Base-by-base conservation (phyloP, 1,284 basidiomycete species). In the Anthracocystis walkeri region DNA sequence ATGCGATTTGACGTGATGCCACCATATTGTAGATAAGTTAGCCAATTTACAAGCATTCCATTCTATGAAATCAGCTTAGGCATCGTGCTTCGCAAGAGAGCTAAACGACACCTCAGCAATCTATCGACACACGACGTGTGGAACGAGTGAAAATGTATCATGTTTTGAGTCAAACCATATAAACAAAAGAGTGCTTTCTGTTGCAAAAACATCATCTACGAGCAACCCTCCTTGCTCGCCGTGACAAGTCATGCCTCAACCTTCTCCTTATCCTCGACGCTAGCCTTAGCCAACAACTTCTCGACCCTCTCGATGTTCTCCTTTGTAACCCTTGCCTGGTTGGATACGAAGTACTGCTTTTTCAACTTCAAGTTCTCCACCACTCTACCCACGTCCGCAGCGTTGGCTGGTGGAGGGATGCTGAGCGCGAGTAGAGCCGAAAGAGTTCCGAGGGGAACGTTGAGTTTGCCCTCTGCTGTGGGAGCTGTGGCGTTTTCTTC, bases 301-400 rank as follows among this genome's bases (percentile, higher is more conserved):
- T 85, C 83, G 23, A 81, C 80, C 62, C 70, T 61, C 16, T 79
- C 77, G 29, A 84, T 71, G 66, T 84, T 82, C 45, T 86, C 86
- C 83, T 86, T 85, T 48, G 87, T 88, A 78, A 87, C 86, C 21
- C 86, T 77, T 53, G 86, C 87, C 81, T 89, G 88, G 86, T 90
- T 90, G 70, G 87, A 88, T 84, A 93, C 90, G 85, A 91, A 98
- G 95, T 95, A 99, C 46, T 92, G 89, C 87, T 94, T 95, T 89
- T 99, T 99, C 61, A 90, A 93, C 87, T 92, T 92, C 64, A 99
- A 88, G 84, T 97, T 93, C 82, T 93, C 92, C 68, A 99, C 89
- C 40, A 94, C 90, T 58, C 93, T 92, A 55, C 90, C 89, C 35
- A 96, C 89, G 82, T 99, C 96, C 14, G 89, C 88, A 51, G 89